Evolutionary conservation across 768 basidiomycete genomes (phyloP).

Genomic region (Boletus insuetus): DNA sequence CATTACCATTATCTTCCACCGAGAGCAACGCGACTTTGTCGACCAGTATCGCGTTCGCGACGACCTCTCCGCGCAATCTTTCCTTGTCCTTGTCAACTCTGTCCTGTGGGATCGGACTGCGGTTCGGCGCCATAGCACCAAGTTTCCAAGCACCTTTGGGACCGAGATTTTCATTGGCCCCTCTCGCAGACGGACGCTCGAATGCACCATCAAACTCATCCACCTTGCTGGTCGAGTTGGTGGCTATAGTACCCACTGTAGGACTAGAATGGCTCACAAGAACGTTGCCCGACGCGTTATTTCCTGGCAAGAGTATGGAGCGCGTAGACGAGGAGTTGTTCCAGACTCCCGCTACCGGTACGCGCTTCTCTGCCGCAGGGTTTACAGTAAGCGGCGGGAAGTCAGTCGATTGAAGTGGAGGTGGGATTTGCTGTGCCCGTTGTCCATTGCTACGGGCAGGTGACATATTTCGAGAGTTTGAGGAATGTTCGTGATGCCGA

Average conservation of each 20-base stretch:
- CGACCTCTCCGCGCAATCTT: slow-evolving; percentile 33
- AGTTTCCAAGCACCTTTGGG: slow-evolving; percentile 32
- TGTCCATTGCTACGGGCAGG: slow-evolving; percentile 38
- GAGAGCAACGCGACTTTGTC: slow-evolving; percentile 38
- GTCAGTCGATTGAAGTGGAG: slow-evolving; percentile 56
- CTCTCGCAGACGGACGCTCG: slow-evolving; percentile 50
- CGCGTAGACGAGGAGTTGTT: slow-evolving; percentile 52
- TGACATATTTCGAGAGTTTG: slow-evolving; percentile 38
- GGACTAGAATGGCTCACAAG: slow-evolving; percentile 39
- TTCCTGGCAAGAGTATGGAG: slow-evolving; percentile 47
- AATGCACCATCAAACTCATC: slow-evolving; percentile 48
- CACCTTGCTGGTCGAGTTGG: slow-evolving; percentile 22
- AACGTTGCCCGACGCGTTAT: slow-evolving; percentile 33
- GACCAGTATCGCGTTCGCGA: slow-evolving; percentile 35
- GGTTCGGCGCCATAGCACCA: slow-evolving; percentile 7
- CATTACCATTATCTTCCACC: slow-evolving; percentile 29
- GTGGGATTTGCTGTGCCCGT: slow-evolving; percentile 34
- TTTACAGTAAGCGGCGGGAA: slow-evolving; percentile 64
- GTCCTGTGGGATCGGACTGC: slow-evolving; percentile 20
- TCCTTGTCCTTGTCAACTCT: slow-evolving; percentile 34
- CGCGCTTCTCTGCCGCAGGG: slow-evolving; percentile 47
- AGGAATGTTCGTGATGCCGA: slow-evolving; percentile 53
- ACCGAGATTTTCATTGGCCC: slow-evolving; percentile 37
- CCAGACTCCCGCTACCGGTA: slow-evolving; percentile 69
- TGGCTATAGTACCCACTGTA: not conserved